These are phyloP conservation scores for Arabidopsis suecica DNA, from an alignment of 345 rosid genomes.

Conservation along the genomic window DNA sequence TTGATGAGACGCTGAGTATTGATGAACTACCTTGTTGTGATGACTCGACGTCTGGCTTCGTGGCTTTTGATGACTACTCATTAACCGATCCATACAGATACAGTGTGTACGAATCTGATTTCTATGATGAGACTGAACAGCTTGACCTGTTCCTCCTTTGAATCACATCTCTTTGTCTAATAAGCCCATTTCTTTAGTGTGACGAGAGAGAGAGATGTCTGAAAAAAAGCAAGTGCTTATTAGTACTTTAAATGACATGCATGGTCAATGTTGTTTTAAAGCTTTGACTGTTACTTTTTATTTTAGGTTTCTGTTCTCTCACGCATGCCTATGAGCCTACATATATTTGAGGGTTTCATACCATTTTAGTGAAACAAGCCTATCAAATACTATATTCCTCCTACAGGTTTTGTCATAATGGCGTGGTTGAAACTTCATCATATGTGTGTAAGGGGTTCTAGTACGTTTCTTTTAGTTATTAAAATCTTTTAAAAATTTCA, in stretches of 20 bases:
- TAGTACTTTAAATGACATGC: constrained; percentile 31
- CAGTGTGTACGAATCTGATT: constrained; percentile 13
- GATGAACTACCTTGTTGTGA: constrained; percentile 17
- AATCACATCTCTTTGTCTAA: constrained; percentile 4
- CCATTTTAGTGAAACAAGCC: constrained; percentile 13
- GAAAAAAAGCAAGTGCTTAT: neutral
- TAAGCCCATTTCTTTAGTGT: neutral
- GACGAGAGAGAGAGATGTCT: constrained; percentile 22
- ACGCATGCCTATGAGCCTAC: constrained; percentile 19
- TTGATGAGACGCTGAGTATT: constrained; percentile 21
- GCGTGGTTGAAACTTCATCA: constrained; percentile 12
- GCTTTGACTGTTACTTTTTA: neutral
- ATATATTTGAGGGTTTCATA: constrained; percentile 10
- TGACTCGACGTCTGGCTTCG: constrained; percentile 5
- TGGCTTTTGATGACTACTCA: constrained; percentile 24
- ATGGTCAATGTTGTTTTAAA: constrained; percentile 33
- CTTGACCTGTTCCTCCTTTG: constrained; percentile 24
- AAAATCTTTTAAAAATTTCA: neutral
- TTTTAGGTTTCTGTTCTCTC: neutral
- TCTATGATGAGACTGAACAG: constrained; percentile 28
- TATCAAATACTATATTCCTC: constrained; percentile 2
- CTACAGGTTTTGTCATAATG: neutral
- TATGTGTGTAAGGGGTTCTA: neutral
- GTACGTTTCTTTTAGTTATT: neutral
- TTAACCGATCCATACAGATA: neutral